phyloP scores from a whole-genome alignment of 179 eudicot genomes.

The Gypsophila paniculata region DNA sequence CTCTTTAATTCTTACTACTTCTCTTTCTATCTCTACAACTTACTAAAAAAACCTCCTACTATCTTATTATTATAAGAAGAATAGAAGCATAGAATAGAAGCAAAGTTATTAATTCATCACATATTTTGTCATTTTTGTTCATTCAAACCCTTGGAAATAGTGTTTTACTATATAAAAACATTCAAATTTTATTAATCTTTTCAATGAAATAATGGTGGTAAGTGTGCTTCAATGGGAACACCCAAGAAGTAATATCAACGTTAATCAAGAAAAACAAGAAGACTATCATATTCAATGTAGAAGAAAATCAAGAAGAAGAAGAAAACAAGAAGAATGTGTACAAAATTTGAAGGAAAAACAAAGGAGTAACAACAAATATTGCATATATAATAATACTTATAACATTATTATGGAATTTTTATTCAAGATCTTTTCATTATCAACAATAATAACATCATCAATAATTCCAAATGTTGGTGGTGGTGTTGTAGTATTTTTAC shows the following conservation, averaged over 20 bases:
- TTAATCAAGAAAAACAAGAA: constrained; percentile 19
- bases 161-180: neutral
- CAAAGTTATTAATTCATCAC: constrained; percentile 25
- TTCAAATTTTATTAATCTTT: constrained; percentile 5
- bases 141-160: constrained; percentile 27
- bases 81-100: constrained; percentile 31
- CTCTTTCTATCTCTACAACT: constrained; percentile 20
- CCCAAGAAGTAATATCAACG: constrained; percentile 8
- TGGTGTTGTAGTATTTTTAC: constrained; percentile 23
- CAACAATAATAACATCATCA: constrained; percentile 4
- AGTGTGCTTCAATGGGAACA: constrained; percentile 22
- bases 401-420: constrained; percentile 21
- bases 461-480: constrained; percentile 24
- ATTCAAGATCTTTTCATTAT: constrained; percentile 19
- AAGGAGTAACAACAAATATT: neutral
- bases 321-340: constrained; percentile 32
- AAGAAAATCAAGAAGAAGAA: constrained; percentile 20
- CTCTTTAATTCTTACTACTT: neutral
- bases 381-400: neutral
- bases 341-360: constrained; percentile 19
- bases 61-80: constrained; percentile 9
- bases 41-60: neutral
- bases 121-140: constrained; percentile 26
- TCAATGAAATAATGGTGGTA: constrained; percentile 20
- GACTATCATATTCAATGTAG: constrained; percentile 5